Evolutionary conservation across 257 asterid species (phyloP).

Genomic region (Solanum habrochaites): DNA sequence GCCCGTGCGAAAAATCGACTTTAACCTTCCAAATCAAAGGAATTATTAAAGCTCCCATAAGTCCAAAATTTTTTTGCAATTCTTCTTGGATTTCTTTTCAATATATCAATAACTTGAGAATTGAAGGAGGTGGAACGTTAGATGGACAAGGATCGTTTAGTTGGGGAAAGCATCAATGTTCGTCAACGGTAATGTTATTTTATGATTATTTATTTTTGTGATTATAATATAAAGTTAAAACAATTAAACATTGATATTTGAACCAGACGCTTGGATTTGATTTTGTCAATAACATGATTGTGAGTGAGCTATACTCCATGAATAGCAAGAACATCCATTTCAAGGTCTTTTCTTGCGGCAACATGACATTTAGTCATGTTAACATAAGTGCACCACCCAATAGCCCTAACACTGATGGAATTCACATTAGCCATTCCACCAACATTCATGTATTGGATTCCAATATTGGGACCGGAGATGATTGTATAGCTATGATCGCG

Average conservation of each 20-base stretch:
- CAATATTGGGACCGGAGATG: slow-evolving; percentile 37
- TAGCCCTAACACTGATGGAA: slow-evolving; percentile 13
- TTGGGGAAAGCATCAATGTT: not conserved
- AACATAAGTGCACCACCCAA: not conserved
- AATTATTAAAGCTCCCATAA: not conserved
- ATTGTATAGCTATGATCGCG: slow-evolving; percentile 47
- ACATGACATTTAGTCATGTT: not conserved
- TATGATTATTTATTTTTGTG: not conserved
- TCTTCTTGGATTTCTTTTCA: not conserved
- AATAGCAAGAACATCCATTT: slow-evolving; percentile 1
- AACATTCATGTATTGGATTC: not conserved
- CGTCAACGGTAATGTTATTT: not conserved
- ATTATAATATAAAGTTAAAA: not conserved
- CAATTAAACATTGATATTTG: not conserved
- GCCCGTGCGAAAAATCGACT: not conserved
- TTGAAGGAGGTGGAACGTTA: not conserved
- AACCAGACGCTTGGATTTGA: not conserved
- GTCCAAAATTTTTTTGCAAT: not conserved
- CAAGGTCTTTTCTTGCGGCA: not conserved
- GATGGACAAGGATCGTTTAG: not conserved
- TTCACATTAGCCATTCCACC: slow-evolving; percentile 1
- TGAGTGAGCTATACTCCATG: not conserved
- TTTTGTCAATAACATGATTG: not conserved
- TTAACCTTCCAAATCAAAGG: not conserved
- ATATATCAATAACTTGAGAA: not conserved